Conservation (phyloP, 176 grass and related monocot genomes). For the Eleusine coracana region DNA sequence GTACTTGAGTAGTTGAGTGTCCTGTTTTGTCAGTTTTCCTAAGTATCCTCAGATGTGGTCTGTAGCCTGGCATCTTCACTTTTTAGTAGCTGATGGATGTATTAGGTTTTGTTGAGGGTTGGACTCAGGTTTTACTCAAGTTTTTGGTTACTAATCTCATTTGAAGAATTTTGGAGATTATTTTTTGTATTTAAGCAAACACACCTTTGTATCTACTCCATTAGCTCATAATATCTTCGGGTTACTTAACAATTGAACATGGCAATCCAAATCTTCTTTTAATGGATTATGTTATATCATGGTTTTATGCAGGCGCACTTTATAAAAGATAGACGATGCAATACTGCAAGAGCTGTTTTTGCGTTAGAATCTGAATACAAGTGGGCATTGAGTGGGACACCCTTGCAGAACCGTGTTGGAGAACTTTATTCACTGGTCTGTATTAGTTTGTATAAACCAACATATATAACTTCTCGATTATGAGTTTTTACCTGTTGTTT, state of each 20-base stretch:
- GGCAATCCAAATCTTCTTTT: not conserved
- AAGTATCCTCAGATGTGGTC: not conserved
- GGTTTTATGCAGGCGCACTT: constrained; percentile 72
- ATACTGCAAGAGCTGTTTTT: constrained; percentile 94
- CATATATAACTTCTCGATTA: constrained; percentile 34
- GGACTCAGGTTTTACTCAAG: not conserved
- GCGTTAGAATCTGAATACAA: constrained; percentile 76
- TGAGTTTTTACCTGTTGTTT: constrained; percentile 36
- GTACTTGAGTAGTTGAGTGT: constrained; percentile 1
- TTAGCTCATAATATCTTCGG: not conserved
- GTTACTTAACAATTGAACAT: constrained; percentile 17
- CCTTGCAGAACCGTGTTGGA: constrained; percentile 95
- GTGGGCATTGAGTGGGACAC: constrained; percentile 99
- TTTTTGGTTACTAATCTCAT: constrained; percentile 17
- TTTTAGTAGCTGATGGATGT: constrained; percentile 8
- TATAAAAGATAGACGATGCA: constrained; percentile 87
- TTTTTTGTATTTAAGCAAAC: not conserved
- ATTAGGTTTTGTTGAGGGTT: not conserved
- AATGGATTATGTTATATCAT: constrained; percentile 26
- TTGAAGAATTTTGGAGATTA: constrained; percentile 17
- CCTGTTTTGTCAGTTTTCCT: constrained; percentile 15
- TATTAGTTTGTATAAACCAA: constrained; percentile 23
- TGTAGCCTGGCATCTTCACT: constrained; percentile 5
- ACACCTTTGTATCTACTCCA: constrained; percentile 1
- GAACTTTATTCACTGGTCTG: constrained; percentile 96